phyloP scores from a whole-genome alignment of 495 filamentous ascomycete species.

The Talaromyces liani region DNA sequence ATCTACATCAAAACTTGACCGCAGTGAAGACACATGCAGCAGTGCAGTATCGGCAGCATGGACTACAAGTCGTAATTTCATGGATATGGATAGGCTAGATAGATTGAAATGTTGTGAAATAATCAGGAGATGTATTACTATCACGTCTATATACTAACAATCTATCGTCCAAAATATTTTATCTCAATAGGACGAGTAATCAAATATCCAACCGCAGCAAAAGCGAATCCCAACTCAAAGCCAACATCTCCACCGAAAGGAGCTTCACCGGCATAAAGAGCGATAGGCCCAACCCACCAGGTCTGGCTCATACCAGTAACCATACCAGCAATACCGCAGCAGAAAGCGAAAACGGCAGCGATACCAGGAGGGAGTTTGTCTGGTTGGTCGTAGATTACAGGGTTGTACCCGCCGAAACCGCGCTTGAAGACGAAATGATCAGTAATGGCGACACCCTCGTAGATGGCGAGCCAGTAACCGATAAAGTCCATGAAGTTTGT shows the following conservation, averaged over 20 bases:
- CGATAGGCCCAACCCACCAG: constrained; percentile 71
- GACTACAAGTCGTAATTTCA: neutral
- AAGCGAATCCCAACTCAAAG: constrained; percentile 56
- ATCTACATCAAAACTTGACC: neutral
- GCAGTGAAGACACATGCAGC: neutral
- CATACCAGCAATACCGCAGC: constrained; percentile 63
- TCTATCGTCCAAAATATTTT: constrained; percentile 26
- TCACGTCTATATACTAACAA: neutral
- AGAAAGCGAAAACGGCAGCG: constrained; percentile 60
- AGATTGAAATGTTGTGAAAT: neutral
- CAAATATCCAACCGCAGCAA: constrained; percentile 25
- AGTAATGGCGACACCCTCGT: constrained; percentile 60
- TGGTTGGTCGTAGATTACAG: constrained; percentile 53
- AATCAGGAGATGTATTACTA: neutral
- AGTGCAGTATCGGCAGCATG: too few species aligned
- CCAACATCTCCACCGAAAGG: constrained; percentile 64
- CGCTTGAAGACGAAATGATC: constrained; percentile 76
- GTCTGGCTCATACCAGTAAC: constrained; percentile 69
- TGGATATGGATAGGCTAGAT: neutral
- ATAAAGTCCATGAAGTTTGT: constrained; percentile 76
- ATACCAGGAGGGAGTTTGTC: constrained; percentile 60
- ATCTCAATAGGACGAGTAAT: constrained; percentile 29
- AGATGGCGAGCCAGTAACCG: constrained; percentile 81
- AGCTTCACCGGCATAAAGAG: constrained; percentile 48
- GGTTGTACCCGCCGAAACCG: constrained; percentile 53